Evolutionary conservation across 1,139 yeast genomes (phyloP), one percentile per base, ranked within the genome.

Genomic region (Candida sanyaensis): DNA sequence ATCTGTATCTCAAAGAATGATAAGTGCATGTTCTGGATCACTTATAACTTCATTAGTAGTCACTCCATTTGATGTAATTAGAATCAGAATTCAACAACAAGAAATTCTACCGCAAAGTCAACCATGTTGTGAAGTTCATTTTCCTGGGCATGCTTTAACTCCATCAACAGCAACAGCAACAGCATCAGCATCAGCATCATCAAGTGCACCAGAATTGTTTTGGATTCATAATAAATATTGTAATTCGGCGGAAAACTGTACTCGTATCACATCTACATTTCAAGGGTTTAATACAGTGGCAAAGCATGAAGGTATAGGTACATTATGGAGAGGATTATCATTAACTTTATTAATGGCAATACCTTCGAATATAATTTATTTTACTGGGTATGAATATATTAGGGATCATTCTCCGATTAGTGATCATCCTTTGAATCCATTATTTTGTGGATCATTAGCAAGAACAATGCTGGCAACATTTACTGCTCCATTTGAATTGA

Each of bases 11-110:
- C 91, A 90, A 62, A 68, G 92, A 48, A 90, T 91, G 95, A 66
- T 88, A 36, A 88, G 97, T 52, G 98, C 98, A 0, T 87, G 96
- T 60, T 79, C 88, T 43, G 99, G 99, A 2, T 88, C 97, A 1
- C 64, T 93, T n/a, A 64, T 91, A 34, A 93, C 97, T 1, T 90
- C 97, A 0, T 59, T 90, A 42, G 83, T 85, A 46, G 88, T 92
- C 31, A 93, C 97, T 1, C 99, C 99, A 1, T 86, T 93, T 65
- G 99, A 93, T 63, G 98, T 93, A 41, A 89, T 92, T 1, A 72
- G 98, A 51, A 89, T 93, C 34, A 78, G 99, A 49, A 74, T 92
- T 50, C 99, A 93, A 61, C 97, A 92, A 61, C 97, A 91, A 61
- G 89, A 84, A 55, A 72, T 87, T 49, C 65, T 86, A 44, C 69